Base-by-base conservation (phyloP, 352 stramenopile species). In the Phytophthora megakarya region DNA sequence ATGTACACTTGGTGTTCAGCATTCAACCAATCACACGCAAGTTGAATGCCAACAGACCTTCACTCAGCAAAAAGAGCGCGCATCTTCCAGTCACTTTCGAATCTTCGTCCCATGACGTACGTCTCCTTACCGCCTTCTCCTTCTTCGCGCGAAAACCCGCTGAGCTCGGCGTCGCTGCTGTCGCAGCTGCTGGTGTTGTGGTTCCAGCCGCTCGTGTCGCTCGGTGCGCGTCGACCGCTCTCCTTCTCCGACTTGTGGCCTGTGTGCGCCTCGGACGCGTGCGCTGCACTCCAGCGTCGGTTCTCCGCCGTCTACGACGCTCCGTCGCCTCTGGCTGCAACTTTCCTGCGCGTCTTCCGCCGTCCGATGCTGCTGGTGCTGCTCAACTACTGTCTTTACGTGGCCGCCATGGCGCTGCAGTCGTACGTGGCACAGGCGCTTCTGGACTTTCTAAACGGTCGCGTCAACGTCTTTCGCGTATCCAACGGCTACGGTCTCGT, bases 141-240 rank as follows among this genome's bases (percentile, higher is more conserved):
- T 3, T 63, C 48, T 32, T n/a, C 10, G 26, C 40, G 7, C 28
- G 12, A 9, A 4, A 77, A 77, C 37, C 70, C 70, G 15, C 47
- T 74, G 18, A 30, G 21, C n/a, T 53, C 47, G 13, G 70, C 70
- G 22, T 74, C 70, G 21, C 42, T 77, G n/a, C 13, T 66, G 37
- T 73, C 69, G 12, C 43, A 69, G 22, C 9, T 78, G 13, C 51
- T 70, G 35, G 62, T 64, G 21, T 18, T 58, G 30, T 78, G 70
- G 65, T 42, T 75, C 32, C 70, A 75, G 40, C 70, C 70, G 22
- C 70, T 78, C 37, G 53, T 77, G 35, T 59, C 70, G 13, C 70
- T 77, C 25, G 70, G 70, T 13, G 70, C 65, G 5, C 30, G 59
- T 7, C 63, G 46, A 1, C 47, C 46, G 9, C 58, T 79, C 33